phyloP scores from a whole-genome alignment of 768 basidiomycete species.

The Pulveroboletus ravenelii region DNA sequence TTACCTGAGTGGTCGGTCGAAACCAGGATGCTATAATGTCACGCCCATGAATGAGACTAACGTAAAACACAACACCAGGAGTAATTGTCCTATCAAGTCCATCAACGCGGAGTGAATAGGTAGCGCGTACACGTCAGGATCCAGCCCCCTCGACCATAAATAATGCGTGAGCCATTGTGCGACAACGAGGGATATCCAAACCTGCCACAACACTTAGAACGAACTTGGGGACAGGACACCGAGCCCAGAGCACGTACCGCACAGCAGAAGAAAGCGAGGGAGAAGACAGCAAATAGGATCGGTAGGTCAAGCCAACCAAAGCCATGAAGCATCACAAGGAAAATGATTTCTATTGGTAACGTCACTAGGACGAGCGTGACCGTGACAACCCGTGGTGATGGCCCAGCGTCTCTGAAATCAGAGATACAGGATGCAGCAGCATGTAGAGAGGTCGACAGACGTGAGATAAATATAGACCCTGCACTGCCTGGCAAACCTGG shows the following conservation, averaged over 20 bases:
- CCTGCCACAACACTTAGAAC: conserved; percentile 41
- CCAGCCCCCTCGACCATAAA: conserved; percentile 72
- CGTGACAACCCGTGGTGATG: conserved; percentile 54
- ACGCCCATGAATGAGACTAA: conserved; percentile 48
- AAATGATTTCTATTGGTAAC: conserved; percentile 74
- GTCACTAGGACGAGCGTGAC: conserved; percentile 68
- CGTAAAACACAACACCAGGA: conserved; percentile 75
- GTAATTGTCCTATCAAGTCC: conserved; percentile 77
- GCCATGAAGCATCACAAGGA: conserved; percentile 57
- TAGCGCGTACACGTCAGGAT: conserved; percentile 92
- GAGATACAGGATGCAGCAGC: conserved; percentile 24
- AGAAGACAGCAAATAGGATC: conserved; percentile 61
- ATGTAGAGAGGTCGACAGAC: conserved; percentile 87
- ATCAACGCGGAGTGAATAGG: conserved; percentile 87
- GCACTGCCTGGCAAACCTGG: conserved; percentile 82
- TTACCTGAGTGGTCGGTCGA: background rate
- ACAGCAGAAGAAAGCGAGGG: conserved; percentile 66
- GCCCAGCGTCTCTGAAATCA: conserved; percentile 8
- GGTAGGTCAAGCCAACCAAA: conserved; percentile 80
- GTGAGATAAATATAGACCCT: conserved; percentile 86
- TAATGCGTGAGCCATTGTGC: conserved; percentile 65
- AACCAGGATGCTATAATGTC: conserved; percentile 1
- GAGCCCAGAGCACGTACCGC: conserved; percentile 51
- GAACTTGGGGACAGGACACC: background rate
- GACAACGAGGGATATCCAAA: conserved; percentile 60